Conservation (phyloP, 371 early-diverging fungal genomes). For the Mucor irregularis region DNA sequence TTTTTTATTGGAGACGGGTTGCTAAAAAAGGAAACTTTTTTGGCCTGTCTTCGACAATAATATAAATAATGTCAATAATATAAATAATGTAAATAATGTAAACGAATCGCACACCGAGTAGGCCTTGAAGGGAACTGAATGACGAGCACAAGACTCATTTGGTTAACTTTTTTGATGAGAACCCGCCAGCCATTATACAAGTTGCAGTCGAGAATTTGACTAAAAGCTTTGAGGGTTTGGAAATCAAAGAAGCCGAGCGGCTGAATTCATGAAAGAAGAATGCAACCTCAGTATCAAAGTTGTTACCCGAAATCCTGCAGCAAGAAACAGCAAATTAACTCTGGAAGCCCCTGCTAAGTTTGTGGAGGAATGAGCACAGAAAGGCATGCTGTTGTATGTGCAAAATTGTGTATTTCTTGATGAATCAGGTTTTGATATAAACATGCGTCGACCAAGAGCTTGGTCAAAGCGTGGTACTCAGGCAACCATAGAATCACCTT, state of each 20-base stretch:
- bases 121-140: neutral
- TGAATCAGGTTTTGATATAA: constrained; percentile 2
- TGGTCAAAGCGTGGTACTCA: constrained; percentile 4
- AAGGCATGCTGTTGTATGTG: constrained; percentile 4
- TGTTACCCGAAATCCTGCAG: constrained; percentile 1
- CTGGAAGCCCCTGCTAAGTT: constrained; percentile 1
- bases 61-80: neutral
- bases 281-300: constrained; percentile 7
- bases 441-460: constrained; percentile 5
- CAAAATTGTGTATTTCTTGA: constrained; percentile 8
- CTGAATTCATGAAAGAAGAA: constrained; percentile 7
- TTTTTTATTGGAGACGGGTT: too few relatives aligned
- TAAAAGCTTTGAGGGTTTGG: constrained; percentile 1
- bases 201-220: constrained; percentile 3
- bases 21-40: neutral
- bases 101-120: neutral
- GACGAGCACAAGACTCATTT: constrained; percentile 5
- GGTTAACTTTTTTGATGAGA: constrained; percentile 4
- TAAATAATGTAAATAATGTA: too few relatives aligned
- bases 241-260: constrained; percentile 6
- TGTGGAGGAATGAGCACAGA: constrained; percentile 1
- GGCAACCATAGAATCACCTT: constrained; percentile 1
- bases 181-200: constrained; percentile 6
- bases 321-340: neutral
- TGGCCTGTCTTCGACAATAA: constrained; percentile 2